These are phyloP conservation scores for Camillea tinctor DNA, from an alignment of 2,329 filamentous ascomycete species.

Conservation along the genomic window DNA sequence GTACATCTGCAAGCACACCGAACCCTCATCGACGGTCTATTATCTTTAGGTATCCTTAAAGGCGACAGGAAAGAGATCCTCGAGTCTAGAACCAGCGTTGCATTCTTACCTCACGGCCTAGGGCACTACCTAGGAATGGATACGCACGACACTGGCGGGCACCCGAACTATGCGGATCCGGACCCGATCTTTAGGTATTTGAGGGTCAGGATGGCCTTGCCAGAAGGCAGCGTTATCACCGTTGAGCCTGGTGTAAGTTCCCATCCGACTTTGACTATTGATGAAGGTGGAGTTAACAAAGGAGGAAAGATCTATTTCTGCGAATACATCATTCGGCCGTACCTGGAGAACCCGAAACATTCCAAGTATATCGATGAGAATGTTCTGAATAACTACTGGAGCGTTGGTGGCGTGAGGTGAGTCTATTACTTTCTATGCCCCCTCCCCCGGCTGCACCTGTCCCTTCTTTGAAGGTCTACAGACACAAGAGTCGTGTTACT, in stretches of 20 bases:
- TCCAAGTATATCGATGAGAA: conserved; percentile 72
- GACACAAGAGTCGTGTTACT: not conserved
- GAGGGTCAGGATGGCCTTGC: conserved; percentile 71
- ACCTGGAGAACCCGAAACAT: conserved; percentile 69
- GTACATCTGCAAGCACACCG: conserved; percentile 78
- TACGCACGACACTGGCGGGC: conserved; percentile 82
- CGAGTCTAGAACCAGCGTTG: conserved; percentile 74
- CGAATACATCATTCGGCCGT: conserved; percentile 81
- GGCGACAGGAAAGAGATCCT: conserved; percentile 71
- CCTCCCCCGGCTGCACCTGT: no score
- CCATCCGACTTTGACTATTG: not conserved
- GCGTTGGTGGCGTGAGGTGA: conserved; percentile 71
- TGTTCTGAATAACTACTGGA: conserved; percentile 77
- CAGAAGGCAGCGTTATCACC: conserved; percentile 81
- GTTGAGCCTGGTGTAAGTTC: conserved; percentile 81
- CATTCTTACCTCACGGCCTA: conserved; percentile 89
- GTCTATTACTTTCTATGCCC: conserved; percentile 23
- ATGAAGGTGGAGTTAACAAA: conserved; percentile 5
- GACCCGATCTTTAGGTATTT: conserved; percentile 88
- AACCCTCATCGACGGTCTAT: conserved; percentile 77
- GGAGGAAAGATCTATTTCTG: conserved; percentile 78
- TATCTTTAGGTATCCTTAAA: conserved; percentile 72
- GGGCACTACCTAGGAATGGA: conserved; percentile 93
- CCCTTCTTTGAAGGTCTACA: not conserved
- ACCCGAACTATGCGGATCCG: conserved; percentile 73